These are phyloP conservation scores for Marvania coccoides DNA, from an alignment of 139 green algal species.

Conservation along the genomic window DNA sequence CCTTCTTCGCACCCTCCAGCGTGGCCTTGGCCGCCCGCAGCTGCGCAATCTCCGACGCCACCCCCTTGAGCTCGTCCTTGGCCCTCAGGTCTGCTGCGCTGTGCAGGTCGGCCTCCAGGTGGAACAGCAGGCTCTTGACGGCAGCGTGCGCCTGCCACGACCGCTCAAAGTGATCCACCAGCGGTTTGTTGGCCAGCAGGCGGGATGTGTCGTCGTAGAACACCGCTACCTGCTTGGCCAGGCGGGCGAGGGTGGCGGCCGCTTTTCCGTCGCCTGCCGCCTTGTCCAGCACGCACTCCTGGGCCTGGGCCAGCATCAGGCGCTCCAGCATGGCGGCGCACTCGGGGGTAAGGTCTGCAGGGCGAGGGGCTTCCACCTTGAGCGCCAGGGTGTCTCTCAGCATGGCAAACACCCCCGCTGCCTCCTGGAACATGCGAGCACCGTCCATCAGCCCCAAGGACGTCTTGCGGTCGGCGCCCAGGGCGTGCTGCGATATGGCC, in stretches of 20 bases:
- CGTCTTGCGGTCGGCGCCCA: conserved; percentile 59
- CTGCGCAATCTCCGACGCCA: conserved; percentile 37
- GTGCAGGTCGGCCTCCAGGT: conserved; percentile 57
- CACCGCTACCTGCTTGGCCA: conserved; percentile 49
- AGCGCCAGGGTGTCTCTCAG: conserved; percentile 60
- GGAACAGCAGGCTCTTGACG: conserved; percentile 51
- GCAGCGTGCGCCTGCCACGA: conserved; percentile 45
- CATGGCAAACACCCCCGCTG: conserved; percentile 68
- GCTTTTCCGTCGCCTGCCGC: conserved; percentile 68
- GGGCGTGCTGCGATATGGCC: conserved; percentile 60
- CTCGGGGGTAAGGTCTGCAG: conserved; percentile 72
- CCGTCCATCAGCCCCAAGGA: conserved; percentile 68
- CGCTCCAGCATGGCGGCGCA: conserved; percentile 77
- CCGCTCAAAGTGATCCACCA: conserved; percentile 76
- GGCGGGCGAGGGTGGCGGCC: conserved; percentile 46
- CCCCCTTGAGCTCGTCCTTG: conserved; percentile 22
- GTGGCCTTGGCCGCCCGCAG: conserved; percentile 23
- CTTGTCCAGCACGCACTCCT: conserved; percentile 91
- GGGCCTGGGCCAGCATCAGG: conserved; percentile 88
- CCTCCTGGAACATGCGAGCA: conserved; percentile 60
- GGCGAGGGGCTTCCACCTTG: conserved; percentile 53
- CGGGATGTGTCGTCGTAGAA: conserved; percentile 66
- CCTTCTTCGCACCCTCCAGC: conserved; percentile 20
- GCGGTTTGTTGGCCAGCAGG: conserved; percentile 30
- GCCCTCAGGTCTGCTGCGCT: conserved; percentile 16